A percentile compares a stretch with the other conserved stretches of the same genome.
Evolutionary conservation across 164 flowering plant species (phyloP).

Genomic region (Warburgia ugandensis): DNA sequence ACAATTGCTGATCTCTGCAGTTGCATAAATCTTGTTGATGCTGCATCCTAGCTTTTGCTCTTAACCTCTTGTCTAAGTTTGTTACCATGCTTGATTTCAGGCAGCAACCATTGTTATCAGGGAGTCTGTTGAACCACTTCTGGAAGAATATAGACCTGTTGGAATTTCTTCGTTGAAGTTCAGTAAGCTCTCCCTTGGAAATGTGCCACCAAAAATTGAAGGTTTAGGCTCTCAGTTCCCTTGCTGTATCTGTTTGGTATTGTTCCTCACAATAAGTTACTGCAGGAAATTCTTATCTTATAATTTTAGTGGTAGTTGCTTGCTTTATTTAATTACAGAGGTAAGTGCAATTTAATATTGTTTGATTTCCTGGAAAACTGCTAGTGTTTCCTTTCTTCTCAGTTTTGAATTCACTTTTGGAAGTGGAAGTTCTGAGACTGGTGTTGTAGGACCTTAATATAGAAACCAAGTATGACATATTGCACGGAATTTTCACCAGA

Average conservation of each 20-base stretch:
- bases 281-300: no score
- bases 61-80: constrained; percentile 4
- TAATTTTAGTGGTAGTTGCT: neutral
- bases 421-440: no score
- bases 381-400: no score
- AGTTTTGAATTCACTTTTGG: no score
- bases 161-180: constrained; percentile 92
- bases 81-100: constrained; percentile 29
- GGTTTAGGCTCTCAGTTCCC: constrained; percentile 27
- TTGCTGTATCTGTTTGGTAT: neutral
- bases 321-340: no score
- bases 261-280: no score
- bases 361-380: no score
- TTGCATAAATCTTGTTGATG: constrained; percentile 1
- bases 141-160: constrained; percentile 90
- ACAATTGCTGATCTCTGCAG: no score
- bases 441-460: no score
- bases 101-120: constrained; percentile 77
- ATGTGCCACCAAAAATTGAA: constrained; percentile 95
- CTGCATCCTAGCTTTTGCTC: neutral
- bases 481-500: no score
- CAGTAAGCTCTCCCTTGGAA: constrained; percentile 84
- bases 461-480: no score
- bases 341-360: no score
- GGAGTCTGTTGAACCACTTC: constrained; percentile 91